Base-by-base conservation (phyloP, 2,329 filamentous ascomycete genomes). In the Coniochaeta pulveracea region DNA sequence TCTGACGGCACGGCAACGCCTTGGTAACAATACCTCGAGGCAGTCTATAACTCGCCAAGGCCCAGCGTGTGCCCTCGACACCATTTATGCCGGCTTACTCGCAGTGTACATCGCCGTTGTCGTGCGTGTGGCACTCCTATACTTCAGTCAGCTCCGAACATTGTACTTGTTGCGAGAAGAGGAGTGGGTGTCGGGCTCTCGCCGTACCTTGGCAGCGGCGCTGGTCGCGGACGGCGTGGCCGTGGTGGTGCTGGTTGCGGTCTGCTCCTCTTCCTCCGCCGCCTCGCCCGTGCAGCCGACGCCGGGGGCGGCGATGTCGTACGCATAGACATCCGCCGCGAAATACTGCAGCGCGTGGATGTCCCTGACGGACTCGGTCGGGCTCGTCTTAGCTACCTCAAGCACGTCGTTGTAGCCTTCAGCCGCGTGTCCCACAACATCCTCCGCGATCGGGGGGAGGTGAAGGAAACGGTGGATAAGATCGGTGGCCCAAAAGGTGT, bases 381-480 rank as follows among this genome's bases (percentile, higher is more conserved):
- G 63, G 6, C 64, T 55, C 9, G 47, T 42, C 40, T 58, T 51
- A 0, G 75, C 72, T 16, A 76, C 58, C 10, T 62, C 60, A 1
- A 78, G 33, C 3, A 68, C 65, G 3, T 64, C 68, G 3, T 59
- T 52, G 48, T 80, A 79, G 31, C 61, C 62, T 32, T 75, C 72
- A 6, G 72, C 63, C 43, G 66, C 80, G 55, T 83, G 76, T 35
- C 74, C 72, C 23, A 82, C 65, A 26, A 63, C 51, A 6, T 56
- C 63, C 48, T 80, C 74, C 33, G 70, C 71, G 42, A 83, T 63
- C 18, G 57, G 56, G 4, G 74, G 68, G 7, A 80, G 57, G 52
- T 83, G 78, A 40, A 73, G 69, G 4, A 81, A 54, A 16, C 79
- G 72, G 52, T 83, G 79, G 33, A 83, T 55, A 17, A 83, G 62